Base-by-base conservation (phyloP, 2,329 filamentous ascomycete species). In the Alternaria postmessia region DNA sequence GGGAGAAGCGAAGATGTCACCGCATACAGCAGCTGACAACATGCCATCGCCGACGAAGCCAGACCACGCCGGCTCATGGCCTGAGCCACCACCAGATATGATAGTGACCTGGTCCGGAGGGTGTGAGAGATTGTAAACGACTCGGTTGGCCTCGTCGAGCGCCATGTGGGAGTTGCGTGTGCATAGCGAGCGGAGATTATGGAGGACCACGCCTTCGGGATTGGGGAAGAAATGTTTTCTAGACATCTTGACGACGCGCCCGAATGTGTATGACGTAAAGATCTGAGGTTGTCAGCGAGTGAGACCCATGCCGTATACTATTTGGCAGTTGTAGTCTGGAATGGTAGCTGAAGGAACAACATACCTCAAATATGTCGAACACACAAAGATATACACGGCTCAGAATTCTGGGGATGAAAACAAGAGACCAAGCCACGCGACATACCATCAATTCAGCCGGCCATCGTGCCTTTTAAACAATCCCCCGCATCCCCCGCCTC, bases 211-310 rank as follows among this genome's bases (percentile, higher is more conserved):
- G 57, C 82, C 83, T 61, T 82, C 79, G 18, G 82, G 83, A 52
- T 79, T 79, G 32, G 81, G 78, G 62, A 86, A 86, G 74, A 85
- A 86, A 70, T 86, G 84, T 74, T 85, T 86, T 26, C 81, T 79
- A 34, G 83, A 84, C 84, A 86, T 86, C 44, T 38, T 77, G 12
- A n/a, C 4, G 12, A 0, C n/a, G 22, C 6, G 38, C 22, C 6
- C 30, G 7, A 8, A 36, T 26, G 7, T 18, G 14, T 18, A 12
- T 38, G 6, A 7, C 5, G 20, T 49, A 18, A 18, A 49, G 8
- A 4, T 38, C 46, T 38, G 12, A 49, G 20, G 8, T 7, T 38
- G 32, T 49, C 1, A 36, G 32, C 30, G 4, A 49, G 4, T 24
- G 7, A 4, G 9, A 11, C 0, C 9, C 2, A 42, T 12, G 39